Base-by-base conservation (phyloP, 148 eudicot genomes). In the Silene conica region DNA sequence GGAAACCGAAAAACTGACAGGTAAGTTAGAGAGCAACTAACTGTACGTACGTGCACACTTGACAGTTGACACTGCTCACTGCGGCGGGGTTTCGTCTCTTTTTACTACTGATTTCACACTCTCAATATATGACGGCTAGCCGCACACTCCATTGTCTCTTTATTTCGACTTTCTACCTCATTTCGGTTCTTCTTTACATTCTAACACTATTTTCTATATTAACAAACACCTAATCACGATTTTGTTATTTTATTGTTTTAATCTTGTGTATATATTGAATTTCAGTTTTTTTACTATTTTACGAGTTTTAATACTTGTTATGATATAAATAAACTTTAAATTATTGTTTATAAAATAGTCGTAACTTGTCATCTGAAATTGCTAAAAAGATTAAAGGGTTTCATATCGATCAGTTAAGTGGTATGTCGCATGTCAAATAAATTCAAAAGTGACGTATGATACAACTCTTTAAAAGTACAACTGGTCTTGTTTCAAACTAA, bases 1-100 rank as follows among this genome's bases (percentile, higher is more conserved):
- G 43, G 14, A 74, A 79, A 74, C 78, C 78, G 77, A 75, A 79
- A 78, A 79, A 79, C 78, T 41, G 71, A 62, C 70, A 52, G 25
- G 19, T 25, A 21, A 79, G 31, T 69, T 70, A 74, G 74, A 70
- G 78, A 74, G 64, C 70, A 55, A 55, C 71, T 20, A 70, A 23
- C 70, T 34, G 73, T 45, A 74, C 82, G 78, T 79, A 69, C 73
- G 75, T 65, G 69, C 69, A 67, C 55, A 19, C 55, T 43, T 54
- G 11, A 67, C 55, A 19, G 28, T 43, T 54, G 11, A 41, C 31
- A 68, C 54, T 50, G 69, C 67, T 20, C n/a, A 15, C 12, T 50
- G 14, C 16, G 71, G 26, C 65, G 25, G 25, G 41, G 48, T 28
- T 65, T 14, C 6, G 0, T 6, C 45, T 41, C 38, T 45, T 60